Conservation (phyloP, 164 flowering plant species). For the Warburgia ugandensis region DNA sequence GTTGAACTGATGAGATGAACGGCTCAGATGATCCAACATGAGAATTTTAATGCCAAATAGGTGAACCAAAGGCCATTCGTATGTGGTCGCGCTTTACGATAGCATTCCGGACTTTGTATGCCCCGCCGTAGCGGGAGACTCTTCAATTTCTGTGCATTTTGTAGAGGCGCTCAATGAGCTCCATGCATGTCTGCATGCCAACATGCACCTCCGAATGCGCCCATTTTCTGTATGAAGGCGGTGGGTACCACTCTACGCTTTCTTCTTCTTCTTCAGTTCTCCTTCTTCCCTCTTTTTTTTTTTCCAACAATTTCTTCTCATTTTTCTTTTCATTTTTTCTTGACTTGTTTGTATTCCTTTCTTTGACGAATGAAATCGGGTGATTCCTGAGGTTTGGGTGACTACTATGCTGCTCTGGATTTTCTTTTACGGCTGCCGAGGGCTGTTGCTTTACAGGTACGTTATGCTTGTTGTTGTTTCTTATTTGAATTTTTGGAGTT, state of each 20-base stretch:
- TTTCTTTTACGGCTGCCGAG: background rate
- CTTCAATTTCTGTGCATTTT: too few species aligned
- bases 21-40: too few species aligned
- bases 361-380: background rate
- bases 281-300: background rate
- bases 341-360: constrained; percentile 1
- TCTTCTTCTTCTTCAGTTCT: constrained; percentile 2
- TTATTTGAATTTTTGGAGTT: background rate
- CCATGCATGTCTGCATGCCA: background rate
- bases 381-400: background rate
- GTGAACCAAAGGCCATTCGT: too few species aligned
- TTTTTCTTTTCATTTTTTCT: background rate
- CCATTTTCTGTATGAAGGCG: too few species aligned
- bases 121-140: too few species aligned
- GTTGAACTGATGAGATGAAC: too few species aligned
- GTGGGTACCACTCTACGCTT: background rate
- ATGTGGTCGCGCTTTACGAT: too few species aligned
- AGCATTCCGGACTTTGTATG: too few species aligned
- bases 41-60: too few species aligned
- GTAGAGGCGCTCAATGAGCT: too few species aligned
- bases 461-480: background rate
- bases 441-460: constrained; percentile 2
- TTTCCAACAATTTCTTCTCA: background rate
- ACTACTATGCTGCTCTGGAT: too few species aligned
- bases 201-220: background rate